phyloP scores from a whole-genome alignment of 345 rosid genomes.

The Aquilaria malaccensis region DNA sequence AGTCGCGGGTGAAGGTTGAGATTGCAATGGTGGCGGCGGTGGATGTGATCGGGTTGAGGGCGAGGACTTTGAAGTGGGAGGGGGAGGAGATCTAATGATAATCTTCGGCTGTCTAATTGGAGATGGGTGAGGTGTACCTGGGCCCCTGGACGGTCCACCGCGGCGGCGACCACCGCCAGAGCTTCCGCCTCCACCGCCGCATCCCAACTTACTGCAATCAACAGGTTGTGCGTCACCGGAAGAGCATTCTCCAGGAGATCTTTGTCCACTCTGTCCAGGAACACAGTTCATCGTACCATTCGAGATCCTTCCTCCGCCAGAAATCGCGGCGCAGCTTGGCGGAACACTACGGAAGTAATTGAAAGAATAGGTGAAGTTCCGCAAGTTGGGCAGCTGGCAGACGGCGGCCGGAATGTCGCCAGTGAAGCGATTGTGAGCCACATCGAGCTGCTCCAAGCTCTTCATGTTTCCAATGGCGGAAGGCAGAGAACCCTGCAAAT shows the following conservation, averaged over 20 bases:
- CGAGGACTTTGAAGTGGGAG: conserved; percentile 37
- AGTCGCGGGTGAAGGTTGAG: conserved; percentile 18
- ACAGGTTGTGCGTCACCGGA: conserved; percentile 44
- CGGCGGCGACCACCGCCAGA: conserved; percentile 11
- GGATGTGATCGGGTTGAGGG: conserved; percentile 38
- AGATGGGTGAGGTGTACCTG: conserved; percentile 30
- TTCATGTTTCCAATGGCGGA: conserved; percentile 47
- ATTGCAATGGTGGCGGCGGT: conserved; percentile 23
- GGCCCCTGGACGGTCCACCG: conserved; percentile 7
- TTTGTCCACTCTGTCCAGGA: conserved; percentile 36
- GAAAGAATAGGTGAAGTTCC: conserved; percentile 55
- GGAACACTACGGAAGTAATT: conserved; percentile 64
- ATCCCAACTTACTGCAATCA: conserved; percentile 53
- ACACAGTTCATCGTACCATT: conserved; percentile 48
- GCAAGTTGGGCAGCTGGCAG: conserved; percentile 47
- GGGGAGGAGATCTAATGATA: conserved; percentile 7
- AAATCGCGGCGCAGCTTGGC: conserved; percentile 40
- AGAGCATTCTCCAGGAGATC: conserved; percentile 47
- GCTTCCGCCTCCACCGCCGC: conserved; percentile 15
- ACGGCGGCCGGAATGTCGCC: conserved; percentile 49
- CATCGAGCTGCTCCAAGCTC: conserved; percentile 60
- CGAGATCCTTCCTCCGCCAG: conserved; percentile 12
- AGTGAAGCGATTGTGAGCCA: conserved; percentile 51
- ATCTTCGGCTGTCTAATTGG: conserved; percentile 10
- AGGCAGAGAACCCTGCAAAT: conserved; percentile 51